Evolutionary conservation across 2,329 filamentous ascomycete species (phyloP), one percentile per base, ranked within the genome.

Genomic region (Xylaria multiplex): DNA sequence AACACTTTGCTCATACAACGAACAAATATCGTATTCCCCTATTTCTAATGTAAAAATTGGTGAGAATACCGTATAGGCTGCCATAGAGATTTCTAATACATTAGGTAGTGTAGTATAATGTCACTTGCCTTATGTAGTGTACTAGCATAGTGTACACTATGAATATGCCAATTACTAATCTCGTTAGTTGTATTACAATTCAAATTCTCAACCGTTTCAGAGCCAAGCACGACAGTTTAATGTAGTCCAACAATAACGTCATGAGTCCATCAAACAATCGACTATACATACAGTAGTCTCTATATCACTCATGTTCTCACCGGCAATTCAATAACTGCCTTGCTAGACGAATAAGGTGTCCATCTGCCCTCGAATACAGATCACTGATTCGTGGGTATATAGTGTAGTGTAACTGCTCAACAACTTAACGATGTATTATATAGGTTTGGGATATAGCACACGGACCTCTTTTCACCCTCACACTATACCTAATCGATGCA

Each of bases 381-480:
- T 6, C 19, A 7, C 45, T 22, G 16, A 35, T 22, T 14, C 16
- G 27, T 45, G n/a, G 22, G 11, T 27, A 13, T 37, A 37, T 37
- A 13, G 2, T 37, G 35, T 37, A 13, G 35, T 37, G 35, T 37
- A 13, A 37, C 16, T 40, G 11, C 19, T 49, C 24, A 24, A 30
- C 24, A 35, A 19, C 49, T 53, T 53, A 35, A 43, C 50, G 9
- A 45, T 37, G 13, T 32, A 7, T n/a, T 22, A 24, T 59, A 56
- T 59, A 50, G 52, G 35, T 50, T 27, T 14, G 14, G 14, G 56
- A 27, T 50, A 56, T 19, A 59, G 27, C 50, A 59, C 66, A 64
- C 62, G 37, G 66, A 24, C 57, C 66, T 59, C 63, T 40, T 57
- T 57, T 16, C 45, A 35, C 14, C 30, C 30, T 54, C 53, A 57